Evolutionary conservation across 495 filamentous ascomycete genomes (phyloP), one percentile per base, ranked within the genome.

Genomic region (Aspergillus nidulans): DNA sequence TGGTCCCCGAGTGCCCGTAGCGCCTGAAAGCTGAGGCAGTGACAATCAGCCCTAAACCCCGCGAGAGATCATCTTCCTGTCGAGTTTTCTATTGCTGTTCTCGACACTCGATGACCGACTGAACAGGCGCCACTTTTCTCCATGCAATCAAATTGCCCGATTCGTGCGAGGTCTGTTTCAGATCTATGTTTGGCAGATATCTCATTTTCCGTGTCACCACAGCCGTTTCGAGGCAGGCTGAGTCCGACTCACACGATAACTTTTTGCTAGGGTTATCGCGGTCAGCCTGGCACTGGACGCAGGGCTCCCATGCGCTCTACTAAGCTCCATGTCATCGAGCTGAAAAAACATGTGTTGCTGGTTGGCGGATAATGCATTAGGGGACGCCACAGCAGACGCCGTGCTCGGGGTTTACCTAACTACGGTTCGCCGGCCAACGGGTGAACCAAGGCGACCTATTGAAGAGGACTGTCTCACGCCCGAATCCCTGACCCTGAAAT

Each of bases 341-440:
- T 34, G 30, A 34, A 34, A 3, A 12, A 34, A 34, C 30, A 6
- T 13, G 30, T 2, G 21, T 16, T 21, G 23, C 24, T 45, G 21
- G 21, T 34, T 32, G 44, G 44, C 15, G n/a, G 24, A 1, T n/a
- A 26, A 9, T 34, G 23, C 30, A 16, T 13, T 19, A 36, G 32
- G 32, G 10, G 10, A 32, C 36, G 32, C 24, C 47, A 25, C 30
- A 49, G 21, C 10, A 9, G 12, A 49, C 47, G 47, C 47, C 47
- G 32, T 49, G 19, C 46, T 49, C 47, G 47, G 47, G 47, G 19
- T 49, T 49, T 49, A 49, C 3, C 30, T 21, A 49, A 30, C 30
- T 21, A 49, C 20, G 26, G 32, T 34, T 49, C 47, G 30, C 47
- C 47, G 47, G 47, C 39, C 18, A 26, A 39, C 19, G 4, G 20